Conservation (phyloP, 352 stramenopile genomes). For the Phytopythium mirpurense region DNA sequence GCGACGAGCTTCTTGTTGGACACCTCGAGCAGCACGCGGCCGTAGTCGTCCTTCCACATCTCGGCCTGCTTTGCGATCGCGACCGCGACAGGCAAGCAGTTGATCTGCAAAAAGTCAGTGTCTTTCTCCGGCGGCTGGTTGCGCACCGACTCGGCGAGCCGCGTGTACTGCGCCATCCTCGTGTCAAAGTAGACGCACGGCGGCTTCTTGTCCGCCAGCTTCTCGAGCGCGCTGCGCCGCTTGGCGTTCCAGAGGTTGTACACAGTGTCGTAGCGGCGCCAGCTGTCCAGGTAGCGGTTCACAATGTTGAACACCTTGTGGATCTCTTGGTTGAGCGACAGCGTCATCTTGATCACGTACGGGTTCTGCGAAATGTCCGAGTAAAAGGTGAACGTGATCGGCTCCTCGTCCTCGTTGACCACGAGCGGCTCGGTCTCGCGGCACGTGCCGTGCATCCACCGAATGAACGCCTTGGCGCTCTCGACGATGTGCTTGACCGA, state of each 20-base stretch:
- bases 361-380: slow-evolving; percentile 94
- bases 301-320: slow-evolving; percentile 94
- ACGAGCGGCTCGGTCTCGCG: slow-evolving; percentile 85
- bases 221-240: slow-evolving; percentile 84
- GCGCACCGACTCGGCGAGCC: slow-evolving; percentile 84
- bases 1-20: slow-evolving; percentile 81
- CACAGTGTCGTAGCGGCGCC: slow-evolving; percentile 92
- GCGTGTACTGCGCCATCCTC: slow-evolving; percentile 88
- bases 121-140: slow-evolving; percentile 90
- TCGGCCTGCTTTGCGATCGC: slow-evolving; percentile 90
- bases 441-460: slow-evolving; percentile 96
- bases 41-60: slow-evolving; percentile 94
- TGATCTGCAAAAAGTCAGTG: slow-evolving; percentile 94
- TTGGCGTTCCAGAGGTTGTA: slow-evolving; percentile 96
- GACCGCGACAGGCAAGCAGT: slow-evolving; percentile 86
- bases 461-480: slow-evolving; percentile 90
- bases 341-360: slow-evolving; percentile 94
- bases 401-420: slow-evolving; percentile 92
- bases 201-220: slow-evolving; percentile 90
- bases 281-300: slow-evolving; percentile 93
- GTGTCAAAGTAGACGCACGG: slow-evolving; percentile 94
- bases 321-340: slow-evolving; percentile 92
- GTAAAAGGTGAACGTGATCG: slow-evolving; percentile 93
- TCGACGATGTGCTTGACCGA: slow-evolving; percentile 94
- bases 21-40: slow-evolving; percentile 86